Base-by-base conservation (phyloP, 2,329 filamentous ascomycete genomes). In the Huntiella bhutanensis region DNA sequence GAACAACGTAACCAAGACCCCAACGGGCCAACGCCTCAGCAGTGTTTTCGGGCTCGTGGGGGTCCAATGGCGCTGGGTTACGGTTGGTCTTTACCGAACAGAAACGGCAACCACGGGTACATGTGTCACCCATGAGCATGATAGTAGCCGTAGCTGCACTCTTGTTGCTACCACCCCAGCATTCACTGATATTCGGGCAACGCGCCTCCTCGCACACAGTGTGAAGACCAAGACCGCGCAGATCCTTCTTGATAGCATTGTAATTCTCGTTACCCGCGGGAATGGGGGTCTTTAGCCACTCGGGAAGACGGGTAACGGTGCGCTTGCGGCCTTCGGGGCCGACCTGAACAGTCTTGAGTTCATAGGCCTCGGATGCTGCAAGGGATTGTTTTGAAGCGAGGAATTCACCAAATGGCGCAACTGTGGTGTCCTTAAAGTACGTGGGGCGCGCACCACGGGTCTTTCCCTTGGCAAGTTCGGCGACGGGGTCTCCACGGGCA, bases 91-190 rank as follows among this genome's bases (percentile, higher is more conserved):
- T 96, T 45, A 98, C 91, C 53, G 80, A 85, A 71, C 91, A 98
- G 69, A 98, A 98, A 45, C 91, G 77, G 64, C 91, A 98, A 13
- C 88, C 91, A 50, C 91, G 75, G 13, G 91, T 98, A 64, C 91
- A 98, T 6, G 88, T 96, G 62, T 98, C 91, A 53, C 91, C 91
- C 87, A 96, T 96, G 41, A 98, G 68, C 91, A 98, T 98, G 62
- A 98, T 96, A 8, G 91, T 98, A 2, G 91, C 91, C 32, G 91
- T 98, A 4, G 91, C 91, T 19, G 85, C 80, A 53, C 77, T 80
- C 67, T 94, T 94, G 60, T 81, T 76, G 58, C 71, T 77, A 33
- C 91, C 91, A 51, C 91, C 91, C 91, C 91, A 98, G 68, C 91
- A 98, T 60, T 96, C 88, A 52, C 82, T 86, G 51, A 98, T 94